Percentiles rank a stretch among this genome's conserved stretches.
Conservation (phyloP, 345 rosid genomes). For the Gossypium raimondii region DNA sequence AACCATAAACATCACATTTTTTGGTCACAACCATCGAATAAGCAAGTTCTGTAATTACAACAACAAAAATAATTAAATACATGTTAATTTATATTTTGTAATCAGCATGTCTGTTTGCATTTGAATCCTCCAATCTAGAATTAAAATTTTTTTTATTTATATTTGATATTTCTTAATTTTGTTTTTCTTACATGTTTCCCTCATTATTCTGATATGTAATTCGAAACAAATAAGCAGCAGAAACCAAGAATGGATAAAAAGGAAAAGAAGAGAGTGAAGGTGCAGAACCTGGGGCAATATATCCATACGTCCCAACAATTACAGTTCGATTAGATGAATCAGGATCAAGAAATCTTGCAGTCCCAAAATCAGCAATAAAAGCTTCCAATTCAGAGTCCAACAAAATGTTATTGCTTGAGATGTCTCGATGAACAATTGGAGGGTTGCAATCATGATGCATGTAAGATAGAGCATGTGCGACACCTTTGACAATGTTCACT, state of each 20-base stretch:
- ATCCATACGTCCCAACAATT: slow-evolving; percentile 9
- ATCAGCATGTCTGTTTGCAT: too few relatives aligned
- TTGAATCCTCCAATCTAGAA: background rate
- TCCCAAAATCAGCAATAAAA: slow-evolving; percentile 21
- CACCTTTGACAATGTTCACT: background rate
- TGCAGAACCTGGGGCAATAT: slow-evolving; percentile 14
- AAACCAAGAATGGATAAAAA: background rate
- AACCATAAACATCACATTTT: slow-evolving; percentile 21
- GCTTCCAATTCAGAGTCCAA: slow-evolving; percentile 12
- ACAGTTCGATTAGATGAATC: slow-evolving; percentile 10
- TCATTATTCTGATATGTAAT: background rate
- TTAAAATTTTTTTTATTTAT: background rate
- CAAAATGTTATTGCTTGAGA: slow-evolving; percentile 23
- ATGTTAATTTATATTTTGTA: too few relatives aligned
- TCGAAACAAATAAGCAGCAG: background rate
- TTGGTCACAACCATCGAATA: slow-evolving; percentile 5
- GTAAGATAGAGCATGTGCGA: slow-evolving; percentile 14
- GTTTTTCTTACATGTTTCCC: background rate
- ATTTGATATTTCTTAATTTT: background rate
- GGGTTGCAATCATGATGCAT: slow-evolving; percentile 20
- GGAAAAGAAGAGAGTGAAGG: background rate
- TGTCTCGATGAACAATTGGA: slow-evolving; percentile 20
- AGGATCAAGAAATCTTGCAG: slow-evolving; percentile 12
- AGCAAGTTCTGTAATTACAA: slow-evolving; percentile 6
- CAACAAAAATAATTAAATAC: too few relatives aligned